A percentile compares a stretch with the other conserved stretches of the same genome.
Evolutionary conservation across 805 yeast genomes (phyloP).

Genomic region (Schizosaccharomyces octosporus): DNA sequence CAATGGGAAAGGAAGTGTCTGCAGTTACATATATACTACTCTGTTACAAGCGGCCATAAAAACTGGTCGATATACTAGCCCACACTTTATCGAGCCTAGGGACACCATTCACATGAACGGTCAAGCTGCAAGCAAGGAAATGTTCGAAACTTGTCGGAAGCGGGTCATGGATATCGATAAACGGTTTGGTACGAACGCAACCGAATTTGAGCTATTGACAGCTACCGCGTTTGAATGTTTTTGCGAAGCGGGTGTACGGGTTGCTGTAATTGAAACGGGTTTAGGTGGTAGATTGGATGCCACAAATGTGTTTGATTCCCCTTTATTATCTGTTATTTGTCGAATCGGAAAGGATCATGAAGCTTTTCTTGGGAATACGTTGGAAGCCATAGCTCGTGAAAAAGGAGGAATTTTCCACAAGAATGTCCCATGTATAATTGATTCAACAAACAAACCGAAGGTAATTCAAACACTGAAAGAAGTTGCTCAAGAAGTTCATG

Average conservation of each 20-base stretch:
- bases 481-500: slow-evolving; percentile 43
- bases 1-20: slow-evolving; percentile 94
- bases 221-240: slow-evolving; percentile 78
- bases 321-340: slow-evolving; percentile 66
- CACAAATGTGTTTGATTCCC: slow-evolving; percentile 65
- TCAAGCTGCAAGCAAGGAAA: slow-evolving; percentile 50
- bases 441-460: slow-evolving; percentile 32
- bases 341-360: slow-evolving; percentile 84
- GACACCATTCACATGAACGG: slow-evolving; percentile 82
- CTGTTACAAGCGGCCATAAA: slow-evolving; percentile 20
- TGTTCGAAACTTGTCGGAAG: slow-evolving; percentile 63
- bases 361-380: slow-evolving; percentile 60
- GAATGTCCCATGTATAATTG: slow-evolving; percentile 41
- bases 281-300: slow-evolving; percentile 95
- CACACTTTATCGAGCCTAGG: slow-evolving; percentile 77
- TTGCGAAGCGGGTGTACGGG: slow-evolving; percentile 63
- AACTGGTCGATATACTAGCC: slow-evolving; percentile 81
- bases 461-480: slow-evolving; percentile 25
- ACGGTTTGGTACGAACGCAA: slow-evolving; percentile 38
- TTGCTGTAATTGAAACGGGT: slow-evolving; percentile 92
- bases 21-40: slow-evolving; percentile 76
- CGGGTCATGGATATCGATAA: slow-evolving; percentile 53
- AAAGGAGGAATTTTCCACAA: slow-evolving; percentile 77
- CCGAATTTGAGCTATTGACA: slow-evolving; percentile 44
- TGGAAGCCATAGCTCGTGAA: slow-evolving; percentile 83